phyloP scores from a whole-genome alignment of 2,329 filamentous ascomycete species.

The Phaeoacremonium minimum region DNA sequence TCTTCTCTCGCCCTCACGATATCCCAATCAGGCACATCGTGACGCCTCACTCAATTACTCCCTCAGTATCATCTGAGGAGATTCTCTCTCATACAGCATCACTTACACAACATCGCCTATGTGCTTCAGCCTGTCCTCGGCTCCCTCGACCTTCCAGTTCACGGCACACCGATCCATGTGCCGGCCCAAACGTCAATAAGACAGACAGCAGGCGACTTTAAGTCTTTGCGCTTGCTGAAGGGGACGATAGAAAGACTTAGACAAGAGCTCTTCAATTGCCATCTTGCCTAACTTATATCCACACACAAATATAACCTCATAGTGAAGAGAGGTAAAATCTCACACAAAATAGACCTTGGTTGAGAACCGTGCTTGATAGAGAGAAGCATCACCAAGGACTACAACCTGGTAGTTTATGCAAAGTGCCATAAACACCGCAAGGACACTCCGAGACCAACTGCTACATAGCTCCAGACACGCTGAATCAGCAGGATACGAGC shows the following conservation, averaged over 20 bases:
- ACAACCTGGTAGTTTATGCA: neutral
- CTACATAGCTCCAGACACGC: constrained; percentile 4
- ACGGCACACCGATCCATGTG: constrained; percentile 39
- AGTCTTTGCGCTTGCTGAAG: constrained; percentile 64
- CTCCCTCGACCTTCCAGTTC: constrained; percentile 6
- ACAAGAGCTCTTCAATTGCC: neutral
- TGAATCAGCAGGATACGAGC: neutral
- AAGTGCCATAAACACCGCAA: neutral
- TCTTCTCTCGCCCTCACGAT: too few relatives aligned
- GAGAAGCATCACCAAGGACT: too few relatives aligned
- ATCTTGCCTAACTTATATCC: too few relatives aligned
- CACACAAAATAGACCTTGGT: too few relatives aligned
- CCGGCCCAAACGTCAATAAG: constrained; percentile 32
- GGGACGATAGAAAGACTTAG: constrained; percentile 54
- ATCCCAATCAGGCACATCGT: too few relatives aligned
- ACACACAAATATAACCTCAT: too few relatives aligned
- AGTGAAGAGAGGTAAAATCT: too few relatives aligned
- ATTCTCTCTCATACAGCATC: neutral
- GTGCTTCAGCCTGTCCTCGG: constrained; percentile 1
- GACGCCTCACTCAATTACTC: too few relatives aligned
- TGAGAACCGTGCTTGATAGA: too few relatives aligned
- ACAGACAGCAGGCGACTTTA: constrained; percentile 54
- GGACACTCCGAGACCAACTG: neutral
- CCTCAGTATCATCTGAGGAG: too few relatives aligned
- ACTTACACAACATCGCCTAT: neutral